phyloP scores from a whole-genome alignment of 768 basidiomycete species.

The Podaxis mareebaensis region DNA sequence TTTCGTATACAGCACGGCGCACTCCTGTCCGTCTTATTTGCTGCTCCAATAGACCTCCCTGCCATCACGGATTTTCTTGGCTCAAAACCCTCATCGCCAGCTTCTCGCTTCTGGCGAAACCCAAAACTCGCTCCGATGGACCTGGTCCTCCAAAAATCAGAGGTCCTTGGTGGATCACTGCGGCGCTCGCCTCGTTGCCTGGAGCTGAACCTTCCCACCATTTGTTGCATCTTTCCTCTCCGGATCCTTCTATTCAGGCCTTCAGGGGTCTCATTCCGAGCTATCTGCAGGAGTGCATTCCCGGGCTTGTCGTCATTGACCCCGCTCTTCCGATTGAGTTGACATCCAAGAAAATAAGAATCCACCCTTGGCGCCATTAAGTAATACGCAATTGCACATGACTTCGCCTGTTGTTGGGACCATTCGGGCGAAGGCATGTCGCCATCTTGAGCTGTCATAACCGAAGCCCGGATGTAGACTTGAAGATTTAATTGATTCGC shows the following conservation, averaged over 20 bases:
- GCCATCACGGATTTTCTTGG: not conserved
- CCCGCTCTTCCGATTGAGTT: not conserved
- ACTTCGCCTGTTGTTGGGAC: too few relatives aligned
- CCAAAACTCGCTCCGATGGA: not conserved
- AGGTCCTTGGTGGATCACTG: not conserved
- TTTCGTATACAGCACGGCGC: not conserved
- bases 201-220: not conserved
- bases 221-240: not conserved
- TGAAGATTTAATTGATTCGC: too few relatives aligned
- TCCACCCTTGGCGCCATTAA: not conserved
- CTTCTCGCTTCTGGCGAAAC: not conserved
- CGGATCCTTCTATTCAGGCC: not conserved
- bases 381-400: not conserved
- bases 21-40: not conserved
- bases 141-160: not conserved
- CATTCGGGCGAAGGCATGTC: too few relatives aligned
- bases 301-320: not conserved
- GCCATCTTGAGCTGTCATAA: not conserved
- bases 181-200: constrained; percentile 1
- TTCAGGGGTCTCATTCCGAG: not conserved
- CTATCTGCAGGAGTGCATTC: not conserved
- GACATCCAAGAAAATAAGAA: not conserved
- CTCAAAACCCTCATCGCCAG: not conserved
- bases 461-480: not conserved
- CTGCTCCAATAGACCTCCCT: not conserved